Evolutionary conservation across 306 rosid species (phyloP), one percentile per base, ranked within the genome.

Genomic region (Prunus mume): DNA sequence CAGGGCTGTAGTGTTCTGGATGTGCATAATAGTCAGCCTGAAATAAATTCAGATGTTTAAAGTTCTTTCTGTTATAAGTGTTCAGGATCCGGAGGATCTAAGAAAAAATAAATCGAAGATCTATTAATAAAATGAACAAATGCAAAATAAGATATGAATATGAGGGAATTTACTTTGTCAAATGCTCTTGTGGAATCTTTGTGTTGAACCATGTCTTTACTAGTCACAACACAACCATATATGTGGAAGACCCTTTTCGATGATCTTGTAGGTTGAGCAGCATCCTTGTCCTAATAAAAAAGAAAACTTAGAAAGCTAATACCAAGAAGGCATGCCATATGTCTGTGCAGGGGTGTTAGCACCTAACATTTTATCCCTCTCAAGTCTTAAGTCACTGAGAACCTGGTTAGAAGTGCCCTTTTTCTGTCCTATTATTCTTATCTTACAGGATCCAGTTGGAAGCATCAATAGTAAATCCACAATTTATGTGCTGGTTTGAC

Each of bases 11-110:
- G 77, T 95, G 93, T 62, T 92, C 97, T 22, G 97, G 97, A 81
- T 92, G 97, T 32, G 92, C 89, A 84, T 90, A 95, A 85, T 92
- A 95, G 83, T 95, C 97, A 71, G 83, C 91, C 98, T 95, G 92
- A 72, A 85, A 76, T 52, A 65, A 65, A n/a, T 27, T 50, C 58
- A 52, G 9, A 12, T 54, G 49, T 25, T 51, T 71, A 24, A 18
- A 24, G 73, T 57, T 14, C 50, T 58, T 52, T 51, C 41, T 46
- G 43, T 46, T 46, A 46, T 12, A 43, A 38, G 43, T 38, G 43
- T 38, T 38, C 43, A 38, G 43, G 43, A 38, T 38, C 43, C 9
- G 9, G 22, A 52, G 57, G 20, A 17, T 13, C 9, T 52, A 52
- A 6, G 57, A 17, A 52, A 17, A 2, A 47, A 17, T 3, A 20